Conservation (phyloP, 306 rosid species). For the Amphicarpaea edgeworthii region DNA sequence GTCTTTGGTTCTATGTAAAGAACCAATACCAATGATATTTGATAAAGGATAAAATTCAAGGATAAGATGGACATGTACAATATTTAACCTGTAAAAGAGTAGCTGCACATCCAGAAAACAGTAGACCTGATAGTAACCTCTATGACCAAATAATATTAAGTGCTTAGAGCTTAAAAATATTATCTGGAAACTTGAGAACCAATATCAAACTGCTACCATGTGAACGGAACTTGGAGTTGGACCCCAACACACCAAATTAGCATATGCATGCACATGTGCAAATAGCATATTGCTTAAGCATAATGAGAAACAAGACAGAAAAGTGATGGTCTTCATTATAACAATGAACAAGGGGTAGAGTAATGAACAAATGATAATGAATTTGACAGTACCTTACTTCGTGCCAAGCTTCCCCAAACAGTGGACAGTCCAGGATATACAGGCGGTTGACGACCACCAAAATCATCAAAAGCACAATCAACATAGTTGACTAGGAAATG, state of each 20-base stretch:
- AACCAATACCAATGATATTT: conserved; percentile 5
- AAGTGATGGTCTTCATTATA: conserved; percentile 9
- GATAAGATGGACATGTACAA: conserved; percentile 18
- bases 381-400: conserved; percentile 77
- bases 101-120: conserved; percentile 4
- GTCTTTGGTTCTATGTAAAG: neutral
- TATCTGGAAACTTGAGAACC: conserved; percentile 14
- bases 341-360: conserved; percentile 14
- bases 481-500: conserved; percentile 95
- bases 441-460: conserved; percentile 98
- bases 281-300: conserved; percentile 8
- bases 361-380: conserved; percentile 39
- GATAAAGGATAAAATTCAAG: neutral
- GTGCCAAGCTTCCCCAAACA: conserved; percentile 99
- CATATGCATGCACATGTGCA: conserved; percentile 13
- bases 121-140: conserved; percentile 17
- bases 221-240: conserved; percentile 15
- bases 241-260: conserved; percentile 19
- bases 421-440: conserved; percentile 98
- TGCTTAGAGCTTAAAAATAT: neutral
- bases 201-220: neutral
- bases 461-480: conserved; percentile 97
- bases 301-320: conserved; percentile 8
- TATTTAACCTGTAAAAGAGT: conserved; percentile 6
- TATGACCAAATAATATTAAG: conserved; percentile 19